Evolutionary conservation across 768 basidiomycete species (phyloP), one percentile per base, ranked within the genome.

Genomic region (Strobilomyces echinocephalus): DNA sequence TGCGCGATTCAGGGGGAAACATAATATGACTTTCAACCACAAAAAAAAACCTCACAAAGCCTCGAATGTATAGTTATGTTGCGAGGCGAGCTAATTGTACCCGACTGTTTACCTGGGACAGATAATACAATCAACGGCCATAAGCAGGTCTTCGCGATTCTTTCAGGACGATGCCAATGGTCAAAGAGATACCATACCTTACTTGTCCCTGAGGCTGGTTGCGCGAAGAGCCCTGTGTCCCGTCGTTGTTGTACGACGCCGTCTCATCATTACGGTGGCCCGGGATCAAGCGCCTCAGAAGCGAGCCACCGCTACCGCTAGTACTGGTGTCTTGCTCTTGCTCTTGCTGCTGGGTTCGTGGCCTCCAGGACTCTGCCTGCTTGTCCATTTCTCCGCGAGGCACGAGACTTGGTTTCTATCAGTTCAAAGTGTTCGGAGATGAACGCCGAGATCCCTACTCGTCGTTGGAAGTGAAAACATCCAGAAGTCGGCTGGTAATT

Each of bases 141-240:
- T 54, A 26, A 15, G 46, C n/a, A 41, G 33, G 26, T 36, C 58
- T 63, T 35, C 8, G 18, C 5, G 16, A 44, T 48, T 41, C 1
- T 16, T 20, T 35, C 31, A 45, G 44, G 9, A 43, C 7, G n/a
- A n/a, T 35, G 9, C 14, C 2, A n/a, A 46, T 35, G 21, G 8
- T 20, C n/a, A 36, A 36, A 51, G 41, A n/a, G 33, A 34, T 2
- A 21, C 4, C 39, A 41, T 50, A 50, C 40, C 40, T 50, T 15
- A 28, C 2, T 4, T 30, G 26, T 1, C 43, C 43, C n/a, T 44
- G 43, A 9, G 43, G 24, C 26, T 30, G 43, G 6, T 11, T 43
- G 20, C 21, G 10, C 14, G 24, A 24, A 28, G 11, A 20, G 16
- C 39, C 18, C 16, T 16, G 36, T n/a, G 15, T 1, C 18, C 5